Evolutionary conservation across 768 basidiomycete species (phyloP).

Genomic region (Hysterangium stoloniferum): DNA sequence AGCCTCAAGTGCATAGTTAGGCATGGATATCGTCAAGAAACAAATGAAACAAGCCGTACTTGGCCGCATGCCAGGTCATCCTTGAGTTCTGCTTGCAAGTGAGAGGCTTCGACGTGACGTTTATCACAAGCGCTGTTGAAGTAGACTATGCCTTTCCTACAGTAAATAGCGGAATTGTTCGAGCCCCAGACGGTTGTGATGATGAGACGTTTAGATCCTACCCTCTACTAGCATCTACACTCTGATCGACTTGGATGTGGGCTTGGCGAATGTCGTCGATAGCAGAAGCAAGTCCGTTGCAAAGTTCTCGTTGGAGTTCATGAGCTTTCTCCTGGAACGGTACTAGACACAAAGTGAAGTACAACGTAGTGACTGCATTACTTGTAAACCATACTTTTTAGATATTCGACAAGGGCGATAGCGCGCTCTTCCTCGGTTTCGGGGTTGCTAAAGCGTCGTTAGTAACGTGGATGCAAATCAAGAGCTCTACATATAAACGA

Average conservation of each 20-base stretch:
- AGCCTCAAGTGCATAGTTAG: background rate
- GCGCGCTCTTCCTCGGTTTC: conserved; percentile 9
- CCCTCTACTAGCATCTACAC: conserved; percentile 6
- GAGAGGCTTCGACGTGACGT: conserved; percentile 2
- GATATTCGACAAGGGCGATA: conserved; percentile 4
- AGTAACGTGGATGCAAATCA: background rate
- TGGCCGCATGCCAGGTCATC: background rate
- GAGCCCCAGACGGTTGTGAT: background rate
- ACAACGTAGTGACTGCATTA: background rate
- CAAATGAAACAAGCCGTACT: background rate
- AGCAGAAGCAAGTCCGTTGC: background rate
- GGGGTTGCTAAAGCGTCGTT: background rate
- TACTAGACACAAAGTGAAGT: background rate
- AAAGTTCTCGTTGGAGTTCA: conserved; percentile 7
- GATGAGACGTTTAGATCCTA: too few relatives aligned
- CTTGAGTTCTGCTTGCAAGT: background rate
- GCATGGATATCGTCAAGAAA: background rate
- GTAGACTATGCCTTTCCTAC: conserved; percentile 4
- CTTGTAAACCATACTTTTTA: background rate
- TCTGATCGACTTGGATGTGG: conserved; percentile 1
- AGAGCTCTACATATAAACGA: background rate
- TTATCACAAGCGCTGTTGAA: conserved; percentile 9
- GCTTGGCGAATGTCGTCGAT: conserved; percentile 9
- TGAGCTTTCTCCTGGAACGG: conserved; percentile 3
- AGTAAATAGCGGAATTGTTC: background rate